Evolutionary conservation across 148 eudicot species (phyloP).

Genomic region (Heliamphora exappendiculata): DNA sequence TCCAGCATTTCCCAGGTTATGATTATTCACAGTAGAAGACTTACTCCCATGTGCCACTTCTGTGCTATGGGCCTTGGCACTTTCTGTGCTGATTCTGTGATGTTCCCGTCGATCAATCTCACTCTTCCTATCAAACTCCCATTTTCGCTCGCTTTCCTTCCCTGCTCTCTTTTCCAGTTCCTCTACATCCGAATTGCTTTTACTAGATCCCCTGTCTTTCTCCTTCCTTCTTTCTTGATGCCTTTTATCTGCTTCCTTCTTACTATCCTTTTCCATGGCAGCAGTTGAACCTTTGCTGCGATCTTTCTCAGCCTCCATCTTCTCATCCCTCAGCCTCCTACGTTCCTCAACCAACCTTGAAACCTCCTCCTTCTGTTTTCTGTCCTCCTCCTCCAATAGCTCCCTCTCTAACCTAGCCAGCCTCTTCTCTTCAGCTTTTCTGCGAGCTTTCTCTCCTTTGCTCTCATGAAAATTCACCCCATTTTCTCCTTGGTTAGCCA

Average conservation of each 20-base stretch:
- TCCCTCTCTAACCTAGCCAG: slow-evolving; percentile 95
- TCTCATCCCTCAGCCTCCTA: slow-evolving; percentile 82
- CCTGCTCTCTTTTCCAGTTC: slow-evolving; percentile 68
- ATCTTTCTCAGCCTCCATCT: slow-evolving; percentile 72
- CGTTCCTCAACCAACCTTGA: slow-evolving; percentile 91
- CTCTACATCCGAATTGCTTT: slow-evolving; percentile 92
- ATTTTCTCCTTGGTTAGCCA: slow-evolving; percentile 68
- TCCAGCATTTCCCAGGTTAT: slow-evolving; percentile 62
- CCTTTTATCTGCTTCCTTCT: slow-evolving; percentile 75
- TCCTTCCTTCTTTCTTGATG: slow-evolving; percentile 74
- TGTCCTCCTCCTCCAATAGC: slow-evolving; percentile 86
- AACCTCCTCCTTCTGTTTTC: slow-evolving; percentile 96
- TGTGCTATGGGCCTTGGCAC: slow-evolving; percentile 32
- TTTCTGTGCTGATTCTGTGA: slow-evolving; percentile 40
- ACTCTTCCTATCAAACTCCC: slow-evolving; percentile 49
- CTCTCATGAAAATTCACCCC: slow-evolving; percentile 58
- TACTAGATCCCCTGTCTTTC: slow-evolving; percentile 77
- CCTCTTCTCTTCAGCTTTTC: slow-evolving; percentile 98
- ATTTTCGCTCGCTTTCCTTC: slow-evolving; percentile 55
- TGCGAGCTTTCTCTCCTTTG: slow-evolving; percentile 88
- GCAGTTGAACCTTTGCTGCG: slow-evolving; percentile 46
- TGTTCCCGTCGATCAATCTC: slow-evolving; percentile 57
- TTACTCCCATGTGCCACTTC: slow-evolving; percentile 46
- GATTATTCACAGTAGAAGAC: slow-evolving; percentile 36
- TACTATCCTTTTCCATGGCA: slow-evolving; percentile 54